These are phyloP conservation scores for Xylaria sp. DNA, from an alignment of 2,329 filamentous ascomycete genomes.

Conservation along the genomic window DNA sequence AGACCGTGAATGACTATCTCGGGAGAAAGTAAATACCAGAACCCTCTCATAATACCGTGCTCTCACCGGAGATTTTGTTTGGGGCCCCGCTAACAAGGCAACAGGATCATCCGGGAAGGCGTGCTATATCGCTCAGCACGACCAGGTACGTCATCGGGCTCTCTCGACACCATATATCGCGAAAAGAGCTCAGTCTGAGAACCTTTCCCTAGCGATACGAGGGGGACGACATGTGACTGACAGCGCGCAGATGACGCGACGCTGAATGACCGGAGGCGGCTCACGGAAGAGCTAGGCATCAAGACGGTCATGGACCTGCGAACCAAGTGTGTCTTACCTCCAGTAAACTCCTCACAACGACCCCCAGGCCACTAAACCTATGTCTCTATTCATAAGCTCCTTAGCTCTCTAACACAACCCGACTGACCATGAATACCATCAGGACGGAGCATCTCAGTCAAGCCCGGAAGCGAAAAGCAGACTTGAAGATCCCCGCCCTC, in stretches of 20 bases:
- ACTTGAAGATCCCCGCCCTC: slow-evolving; percentile 57
- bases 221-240: slow-evolving; percentile 13
- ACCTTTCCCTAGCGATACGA: neutral
- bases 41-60: too few species aligned
- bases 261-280: slow-evolving; percentile 66
- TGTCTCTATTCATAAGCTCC: too few species aligned
- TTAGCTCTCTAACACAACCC: neutral
- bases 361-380: too few species aligned
- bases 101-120: slow-evolving; percentile 66
- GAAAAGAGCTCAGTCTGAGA: neutral
- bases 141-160: slow-evolving; percentile 56
- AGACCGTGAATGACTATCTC: slow-evolving; percentile 70
- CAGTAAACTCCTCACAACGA: too few species aligned
- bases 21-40: slow-evolving; percentile 61
- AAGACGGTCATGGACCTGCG: slow-evolving; percentile 82
- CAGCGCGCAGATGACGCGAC: slow-evolving; percentile 74
- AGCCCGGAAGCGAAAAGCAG: slow-evolving; percentile 67
- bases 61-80: neutral
- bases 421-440: slow-evolving; percentile 11
- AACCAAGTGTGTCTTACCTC: slow-evolving; percentile 75
- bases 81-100: slow-evolving; percentile 14
- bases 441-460: slow-evolving; percentile 80
- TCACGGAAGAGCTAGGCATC: slow-evolving; percentile 71
- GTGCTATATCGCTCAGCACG: slow-evolving; percentile 76
- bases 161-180: neutral